phyloP scores from a whole-genome alignment of 345 rosid species.

The Syzygium aromaticum region DNA sequence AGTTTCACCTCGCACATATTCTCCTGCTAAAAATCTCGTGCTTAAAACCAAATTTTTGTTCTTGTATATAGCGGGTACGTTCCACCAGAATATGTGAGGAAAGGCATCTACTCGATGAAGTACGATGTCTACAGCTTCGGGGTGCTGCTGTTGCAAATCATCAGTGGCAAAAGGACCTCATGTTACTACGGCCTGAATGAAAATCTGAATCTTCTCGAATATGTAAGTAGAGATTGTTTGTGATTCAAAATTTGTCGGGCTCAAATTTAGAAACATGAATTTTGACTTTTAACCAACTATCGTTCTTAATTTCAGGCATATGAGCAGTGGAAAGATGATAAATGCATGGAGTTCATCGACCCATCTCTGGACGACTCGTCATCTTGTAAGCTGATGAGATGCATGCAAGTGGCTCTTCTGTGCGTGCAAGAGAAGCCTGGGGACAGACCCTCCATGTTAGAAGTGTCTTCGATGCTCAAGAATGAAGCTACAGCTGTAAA shows the following conservation, averaged over 20 bases:
- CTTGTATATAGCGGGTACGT: conserved; percentile 25
- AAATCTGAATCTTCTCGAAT: conserved; percentile 23
- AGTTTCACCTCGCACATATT: background rate
- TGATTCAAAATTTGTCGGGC: background rate
- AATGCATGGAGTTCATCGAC: conserved; percentile 17
- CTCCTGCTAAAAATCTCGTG: background rate
- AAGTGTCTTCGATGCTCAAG: conserved; percentile 14
- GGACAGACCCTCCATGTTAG: conserved; percentile 23
- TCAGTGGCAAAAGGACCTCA: conserved; percentile 28
- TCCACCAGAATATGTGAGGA: conserved; percentile 42
- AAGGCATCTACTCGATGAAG: conserved; percentile 36
- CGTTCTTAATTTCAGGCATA: conserved; percentile 10
- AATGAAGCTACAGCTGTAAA: background rate
- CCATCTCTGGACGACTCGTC: conserved; percentile 15
- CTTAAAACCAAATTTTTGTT: background rate
- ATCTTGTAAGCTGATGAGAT: conserved; percentile 4
- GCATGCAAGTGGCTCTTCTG: conserved; percentile 22
- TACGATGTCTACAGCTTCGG: conserved; percentile 47
- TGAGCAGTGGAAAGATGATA: conserved; percentile 9
- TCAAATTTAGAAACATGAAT: background rate
- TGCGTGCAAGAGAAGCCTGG: conserved; percentile 20
- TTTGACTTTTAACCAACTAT: background rate
- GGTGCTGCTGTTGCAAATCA: conserved; percentile 38
- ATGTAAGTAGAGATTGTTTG: conserved; percentile 14
- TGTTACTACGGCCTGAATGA: conserved; percentile 16